Conservation (phyloP, 2,329 filamentous ascomycete genomes). For the Ascomycota sp. region DNA sequence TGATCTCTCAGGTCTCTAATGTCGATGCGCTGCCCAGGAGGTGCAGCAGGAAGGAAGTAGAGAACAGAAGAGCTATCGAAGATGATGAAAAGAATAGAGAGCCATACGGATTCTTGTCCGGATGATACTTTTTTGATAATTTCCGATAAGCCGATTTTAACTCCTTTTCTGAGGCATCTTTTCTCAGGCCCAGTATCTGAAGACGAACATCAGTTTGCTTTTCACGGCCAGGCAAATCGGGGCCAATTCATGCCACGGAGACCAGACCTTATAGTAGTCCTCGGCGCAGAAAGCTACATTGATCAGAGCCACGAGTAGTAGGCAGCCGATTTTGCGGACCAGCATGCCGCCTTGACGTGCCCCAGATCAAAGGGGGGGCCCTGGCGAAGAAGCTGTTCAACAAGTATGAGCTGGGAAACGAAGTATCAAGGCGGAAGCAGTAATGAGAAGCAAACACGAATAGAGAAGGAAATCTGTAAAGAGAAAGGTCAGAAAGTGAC, state of each 20-base stretch:
- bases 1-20: not conserved
- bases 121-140: constrained; percentile 88
- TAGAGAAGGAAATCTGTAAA: too few species aligned
- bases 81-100: not conserved
- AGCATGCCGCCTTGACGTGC: constrained; percentile 23
- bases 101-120: constrained; percentile 88
- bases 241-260: too few species aligned
- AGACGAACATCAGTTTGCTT: not conserved
- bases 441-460: too few species aligned
- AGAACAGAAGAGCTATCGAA: not conserved
- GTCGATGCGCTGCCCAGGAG: not conserved
- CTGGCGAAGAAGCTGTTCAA: too few species aligned
- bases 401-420: too few species aligned
- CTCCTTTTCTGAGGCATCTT: constrained; percentile 61
- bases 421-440: too few species aligned
- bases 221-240: too few species aligned
- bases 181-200: constrained; percentile 62
- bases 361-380: not conserved
- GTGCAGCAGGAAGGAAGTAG: not conserved
- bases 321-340: constrained; percentile 26
- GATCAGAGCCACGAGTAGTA: constrained; percentile 29
- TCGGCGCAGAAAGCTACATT: constrained; percentile 38
- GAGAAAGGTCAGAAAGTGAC: too few species aligned
- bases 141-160: constrained; percentile 86
- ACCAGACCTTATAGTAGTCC: constrained; percentile 58